These are phyloP conservation scores for Chalciporus sp. DNA, from an alignment of 1,284 basidiomycete species.

Conservation along the genomic window DNA sequence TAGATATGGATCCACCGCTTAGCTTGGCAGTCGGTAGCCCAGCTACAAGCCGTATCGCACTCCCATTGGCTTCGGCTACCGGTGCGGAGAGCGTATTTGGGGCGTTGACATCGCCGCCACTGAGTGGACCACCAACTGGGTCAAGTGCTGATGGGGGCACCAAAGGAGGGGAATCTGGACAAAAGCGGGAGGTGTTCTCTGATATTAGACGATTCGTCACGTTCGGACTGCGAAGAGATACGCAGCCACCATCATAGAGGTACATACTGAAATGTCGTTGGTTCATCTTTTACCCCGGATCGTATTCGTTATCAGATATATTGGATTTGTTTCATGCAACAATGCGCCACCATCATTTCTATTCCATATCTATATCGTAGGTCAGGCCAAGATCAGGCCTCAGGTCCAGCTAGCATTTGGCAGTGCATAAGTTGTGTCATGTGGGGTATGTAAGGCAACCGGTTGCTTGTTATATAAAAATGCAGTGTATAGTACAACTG, in stretches of 20 bases:
- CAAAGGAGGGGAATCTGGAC: constrained; percentile 45
- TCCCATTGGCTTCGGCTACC: constrained; percentile 42
- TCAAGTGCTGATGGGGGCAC: constrained; percentile 43
- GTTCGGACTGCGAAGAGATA: constrained; percentile 78
- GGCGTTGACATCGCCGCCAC: constrained; percentile 58
- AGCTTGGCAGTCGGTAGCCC: constrained; percentile 58
- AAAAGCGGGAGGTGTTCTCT: constrained; percentile 78
- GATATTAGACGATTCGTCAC: constrained; percentile 84
- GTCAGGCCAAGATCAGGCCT: background rate
- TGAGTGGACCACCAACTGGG: constrained; percentile 57
- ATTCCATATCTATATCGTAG: background rate
- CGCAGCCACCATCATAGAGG: constrained; percentile 43
- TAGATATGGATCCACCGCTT: constrained; percentile 88
- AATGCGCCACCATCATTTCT: constrained; percentile 16
- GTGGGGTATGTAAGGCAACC: constrained; percentile 4
- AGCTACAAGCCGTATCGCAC: constrained; percentile 55
- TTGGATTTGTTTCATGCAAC: background rate
- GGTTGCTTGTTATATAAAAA: constrained; percentile 3
- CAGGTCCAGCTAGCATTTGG: background rate
- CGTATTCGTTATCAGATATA: background rate
- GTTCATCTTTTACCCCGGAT: background rate
- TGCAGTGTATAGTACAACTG: constrained; percentile 20
- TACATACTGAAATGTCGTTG: background rate
- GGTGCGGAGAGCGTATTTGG: constrained; percentile 56
- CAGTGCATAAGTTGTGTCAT: background rate